Percentiles rank a stretch among this genome's conserved stretches.
Evolutionary conservation across 2,329 filamentous ascomycete species (phyloP).

Genomic region (Lasiodiplodia theobromae): DNA sequence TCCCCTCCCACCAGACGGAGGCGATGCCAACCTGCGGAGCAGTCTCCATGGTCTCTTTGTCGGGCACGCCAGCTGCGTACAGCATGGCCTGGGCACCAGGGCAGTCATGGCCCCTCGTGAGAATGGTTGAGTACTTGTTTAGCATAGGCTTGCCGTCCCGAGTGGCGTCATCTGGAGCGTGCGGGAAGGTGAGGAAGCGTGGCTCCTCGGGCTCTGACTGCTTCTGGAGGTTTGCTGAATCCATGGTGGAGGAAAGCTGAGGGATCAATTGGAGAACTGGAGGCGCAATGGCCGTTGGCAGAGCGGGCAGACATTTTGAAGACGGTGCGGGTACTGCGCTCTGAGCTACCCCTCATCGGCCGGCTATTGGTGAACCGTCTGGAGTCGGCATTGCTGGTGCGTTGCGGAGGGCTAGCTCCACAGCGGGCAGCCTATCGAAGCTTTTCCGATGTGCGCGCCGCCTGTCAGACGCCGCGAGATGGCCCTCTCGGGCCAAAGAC

Average conservation of each 20-base stretch:
- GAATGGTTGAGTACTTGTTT: conserved; percentile 83
- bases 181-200: conserved; percentile 64
- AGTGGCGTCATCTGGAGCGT: conserved; percentile 59
- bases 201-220: conserved; percentile 47
- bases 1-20: conserved; percentile 97
- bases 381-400: conserved; percentile 7
- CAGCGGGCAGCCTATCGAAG: conserved; percentile 8
- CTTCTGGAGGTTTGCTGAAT: conserved; percentile 45
- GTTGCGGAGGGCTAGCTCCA: conserved; percentile 25
- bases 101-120: conserved; percentile 88
- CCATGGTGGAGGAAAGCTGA: conserved; percentile 40
- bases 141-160: conserved; percentile 69
- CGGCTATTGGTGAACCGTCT: conserved; percentile 13
- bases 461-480: conserved; percentile 15
- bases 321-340: conserved; percentile 2
- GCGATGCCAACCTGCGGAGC: conserved; percentile 90
- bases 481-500: conserved; percentile 19
- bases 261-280: not conserved
- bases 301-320: conserved; percentile 23
- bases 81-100: conserved; percentile 94
- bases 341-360: conserved; percentile 23
- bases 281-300: conserved; percentile 1
- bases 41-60: conserved; percentile 84
- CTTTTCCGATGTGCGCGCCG: conserved; percentile 21
- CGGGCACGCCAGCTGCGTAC: conserved; percentile 88